These are phyloP conservation scores for Phytophthora sp. DNA, from an alignment of 352 stramenopile genomes.

Conservation along the genomic window DNA sequence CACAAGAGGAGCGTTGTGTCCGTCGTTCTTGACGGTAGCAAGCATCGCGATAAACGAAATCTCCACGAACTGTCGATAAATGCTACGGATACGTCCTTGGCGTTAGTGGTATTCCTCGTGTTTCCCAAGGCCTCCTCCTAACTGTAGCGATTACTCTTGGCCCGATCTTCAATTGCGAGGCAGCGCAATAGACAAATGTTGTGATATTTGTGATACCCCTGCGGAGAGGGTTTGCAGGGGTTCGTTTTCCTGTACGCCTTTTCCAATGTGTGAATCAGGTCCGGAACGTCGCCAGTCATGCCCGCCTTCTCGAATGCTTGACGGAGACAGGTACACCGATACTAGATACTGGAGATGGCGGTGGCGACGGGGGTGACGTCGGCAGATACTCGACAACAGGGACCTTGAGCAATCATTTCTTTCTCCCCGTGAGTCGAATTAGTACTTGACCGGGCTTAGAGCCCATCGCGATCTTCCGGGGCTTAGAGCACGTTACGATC, in stretches of 20 bases:
- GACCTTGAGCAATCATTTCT: not conserved
- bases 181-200: no score
- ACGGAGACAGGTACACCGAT: not conserved
- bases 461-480: no score
- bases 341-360: not conserved
- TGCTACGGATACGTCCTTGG: not conserved
- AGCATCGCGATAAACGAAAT: not conserved
- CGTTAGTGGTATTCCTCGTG: not conserved
- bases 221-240: not conserved
- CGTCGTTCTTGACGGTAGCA: not conserved
- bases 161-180: not conserved
- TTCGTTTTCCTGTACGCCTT: conserved; percentile 1
- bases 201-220: not conserved
- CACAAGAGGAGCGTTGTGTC: not conserved
- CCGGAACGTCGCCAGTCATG: not conserved
- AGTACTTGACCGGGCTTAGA: not conserved
- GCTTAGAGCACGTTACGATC: no score
- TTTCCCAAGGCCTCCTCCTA: not conserved
- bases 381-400: not conserved
- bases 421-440: not conserved
- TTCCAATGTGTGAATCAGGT: conserved; percentile 8
- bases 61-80: not conserved
- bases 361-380: not conserved
- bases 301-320: no score
- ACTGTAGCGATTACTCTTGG: not conserved